phyloP scores from a whole-genome alignment of 169 alveolate genomes.

The Plasmodium billcollinsi region DNA sequence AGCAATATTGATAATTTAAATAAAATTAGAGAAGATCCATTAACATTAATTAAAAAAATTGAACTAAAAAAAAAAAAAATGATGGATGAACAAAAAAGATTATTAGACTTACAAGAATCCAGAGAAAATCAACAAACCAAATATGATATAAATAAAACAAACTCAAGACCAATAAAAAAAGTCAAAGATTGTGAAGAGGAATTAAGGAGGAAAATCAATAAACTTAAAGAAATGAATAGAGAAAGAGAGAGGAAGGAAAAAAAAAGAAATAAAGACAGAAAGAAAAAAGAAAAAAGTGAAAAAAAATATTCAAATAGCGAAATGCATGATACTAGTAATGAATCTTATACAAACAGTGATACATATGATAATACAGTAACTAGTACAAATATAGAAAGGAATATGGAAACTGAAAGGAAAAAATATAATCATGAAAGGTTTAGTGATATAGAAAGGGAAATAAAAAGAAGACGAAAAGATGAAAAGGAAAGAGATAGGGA shows the following conservation, averaged over 20 bases:
- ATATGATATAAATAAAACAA: not conserved
- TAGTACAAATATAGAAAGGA: slow-evolving; percentile 1
- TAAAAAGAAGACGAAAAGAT: not conserved
- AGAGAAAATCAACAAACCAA: slow-evolving; percentile 18
- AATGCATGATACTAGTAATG: no score
- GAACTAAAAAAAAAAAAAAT: slow-evolving; percentile 56
- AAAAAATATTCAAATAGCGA: not conserved
- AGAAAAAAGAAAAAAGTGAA: slow-evolving; percentile 7
- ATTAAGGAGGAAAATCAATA: not conserved
- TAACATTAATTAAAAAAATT: slow-evolving; percentile 67
- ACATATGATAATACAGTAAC: not conserved
- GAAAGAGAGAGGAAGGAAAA: slow-evolving; percentile 6
- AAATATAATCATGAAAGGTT: not conserved
- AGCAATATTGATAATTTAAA: slow-evolving; percentile 54
- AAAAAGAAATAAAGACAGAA: not conserved
- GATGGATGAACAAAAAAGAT: slow-evolving; percentile 49
- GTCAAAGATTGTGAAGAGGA: slow-evolving; percentile 4
- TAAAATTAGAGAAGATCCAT: slow-evolving; percentile 72
- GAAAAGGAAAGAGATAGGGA: slow-evolving; percentile 3
- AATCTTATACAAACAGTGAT: no score
- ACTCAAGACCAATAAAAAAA: not conserved
- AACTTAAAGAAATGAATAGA: not conserved
- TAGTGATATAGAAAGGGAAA: not conserved
- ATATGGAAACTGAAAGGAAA: not conserved
- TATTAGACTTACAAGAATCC: slow-evolving; percentile 30